Conservation (phyloP, 2,329 filamentous ascomycete genomes). For the Paraphaeosphaeria minitans region DNA sequence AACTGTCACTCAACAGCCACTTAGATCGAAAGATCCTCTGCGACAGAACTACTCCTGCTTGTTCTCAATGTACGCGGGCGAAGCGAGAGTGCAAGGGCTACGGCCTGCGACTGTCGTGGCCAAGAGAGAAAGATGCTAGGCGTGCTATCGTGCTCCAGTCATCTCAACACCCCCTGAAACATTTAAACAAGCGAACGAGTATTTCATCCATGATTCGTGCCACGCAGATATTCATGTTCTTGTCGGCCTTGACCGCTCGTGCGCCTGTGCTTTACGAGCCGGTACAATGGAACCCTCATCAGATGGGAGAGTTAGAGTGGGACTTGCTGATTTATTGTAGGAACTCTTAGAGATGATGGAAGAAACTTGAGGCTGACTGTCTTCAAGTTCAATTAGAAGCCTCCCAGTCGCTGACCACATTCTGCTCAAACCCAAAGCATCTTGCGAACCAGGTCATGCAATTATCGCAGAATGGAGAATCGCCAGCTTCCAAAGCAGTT, state of each 20-base stretch:
- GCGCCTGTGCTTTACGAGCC: slow-evolving; percentile 10
- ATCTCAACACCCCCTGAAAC: not conserved
- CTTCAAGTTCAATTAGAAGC: slow-evolving; percentile 6
- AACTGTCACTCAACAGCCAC: not conserved
- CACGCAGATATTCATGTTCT: slow-evolving; percentile 10
- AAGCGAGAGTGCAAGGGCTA: slow-evolving; percentile 21
- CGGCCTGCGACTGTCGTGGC: slow-evolving; percentile 20
- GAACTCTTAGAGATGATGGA: not conserved
- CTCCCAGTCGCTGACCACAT: slow-evolving; percentile 11
- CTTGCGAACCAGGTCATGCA: slow-evolving; percentile 12
- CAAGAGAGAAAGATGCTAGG: slow-evolving; percentile 1
- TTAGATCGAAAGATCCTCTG: slow-evolving; percentile 21
- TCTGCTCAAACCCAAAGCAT: slow-evolving; percentile 9
- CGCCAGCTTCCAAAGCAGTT: slow-evolving; percentile 16
- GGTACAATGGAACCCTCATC: slow-evolving; percentile 9
- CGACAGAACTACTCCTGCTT: slow-evolving; percentile 16
- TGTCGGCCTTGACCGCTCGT: not conserved
- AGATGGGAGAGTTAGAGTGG: not conserved
- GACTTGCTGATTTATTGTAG: slow-evolving; percentile 18
- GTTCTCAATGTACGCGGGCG: slow-evolving; percentile 14
- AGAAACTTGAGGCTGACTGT: slow-evolving; percentile 4
- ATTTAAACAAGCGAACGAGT: not conserved
- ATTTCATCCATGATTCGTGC: not conserved
- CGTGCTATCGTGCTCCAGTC: not conserved
- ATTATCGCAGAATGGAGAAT: slow-evolving; percentile 11